phyloP scores from a whole-genome alignment of 1,139 yeast genomes.

The Protomyces gravidus region DNA sequence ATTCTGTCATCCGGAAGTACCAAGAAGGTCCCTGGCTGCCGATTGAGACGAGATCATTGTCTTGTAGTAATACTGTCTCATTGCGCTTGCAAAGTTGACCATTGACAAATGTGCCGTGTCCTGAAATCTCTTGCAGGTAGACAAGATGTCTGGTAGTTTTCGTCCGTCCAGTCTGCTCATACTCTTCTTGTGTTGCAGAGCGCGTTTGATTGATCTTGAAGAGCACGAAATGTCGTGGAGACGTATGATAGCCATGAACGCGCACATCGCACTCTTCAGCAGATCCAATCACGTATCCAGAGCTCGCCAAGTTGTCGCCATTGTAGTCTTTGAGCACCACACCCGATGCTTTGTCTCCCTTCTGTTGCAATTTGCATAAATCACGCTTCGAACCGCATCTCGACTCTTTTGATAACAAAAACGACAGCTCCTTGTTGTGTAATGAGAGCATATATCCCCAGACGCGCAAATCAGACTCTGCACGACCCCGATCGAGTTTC shows the following conservation, averaged over 20 bases:
- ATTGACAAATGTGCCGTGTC: slow-evolving; percentile 22
- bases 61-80: slow-evolving; percentile 3
- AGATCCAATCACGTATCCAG: slow-evolving; percentile 21
- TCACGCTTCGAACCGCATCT: slow-evolving; percentile 10
- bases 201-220: slow-evolving; percentile 16
- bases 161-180: background rate
- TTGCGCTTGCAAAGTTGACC: slow-evolving; percentile 7
- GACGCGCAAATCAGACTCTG: slow-evolving; percentile 4
- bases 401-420: slow-evolving; percentile 16
- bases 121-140: slow-evolving; percentile 22
- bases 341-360: slow-evolving; percentile 1
- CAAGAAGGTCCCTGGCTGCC: slow-evolving; percentile 9
- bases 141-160: background rate
- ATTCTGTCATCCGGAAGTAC: slow-evolving; percentile 2
- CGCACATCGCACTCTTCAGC: slow-evolving; percentile 22
- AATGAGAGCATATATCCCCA: slow-evolving; percentile 26
- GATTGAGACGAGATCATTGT: slow-evolving; percentile 11
- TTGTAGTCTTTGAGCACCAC: slow-evolving; percentile 20
- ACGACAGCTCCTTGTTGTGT: background rate
- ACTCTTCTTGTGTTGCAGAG: background rate
- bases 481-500: background rate
- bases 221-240: slow-evolving; percentile 22
- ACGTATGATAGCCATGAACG: background rate
- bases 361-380: background rate
- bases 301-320: slow-evolving; percentile 26